These are phyloP conservation scores for Tricholoma hemisulphureum DNA, from an alignment of 768 basidiomycete genomes.

Conservation along the genomic window DNA sequence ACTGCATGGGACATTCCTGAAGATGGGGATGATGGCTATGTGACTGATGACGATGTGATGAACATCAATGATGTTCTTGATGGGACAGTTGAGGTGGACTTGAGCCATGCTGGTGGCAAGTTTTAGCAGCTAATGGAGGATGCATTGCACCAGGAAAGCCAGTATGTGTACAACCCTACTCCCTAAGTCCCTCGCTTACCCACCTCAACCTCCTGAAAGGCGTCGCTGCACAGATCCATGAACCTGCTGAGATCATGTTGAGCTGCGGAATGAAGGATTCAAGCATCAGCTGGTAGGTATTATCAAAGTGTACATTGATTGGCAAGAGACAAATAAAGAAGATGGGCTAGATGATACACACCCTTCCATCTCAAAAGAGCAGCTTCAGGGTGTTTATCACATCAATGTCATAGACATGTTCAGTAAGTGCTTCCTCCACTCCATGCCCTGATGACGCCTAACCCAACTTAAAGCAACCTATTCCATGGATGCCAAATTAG, in stretches of 20 bases:
- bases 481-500: neutral
- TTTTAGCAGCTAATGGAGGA: constrained; percentile 5
- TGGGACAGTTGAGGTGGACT: neutral
- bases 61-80: neutral
- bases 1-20: neutral
- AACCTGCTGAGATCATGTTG: neutral
- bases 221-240: neutral
- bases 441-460: too few relatives aligned
- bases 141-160: neutral
- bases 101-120: constrained; percentile 5
- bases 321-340: constrained; percentile 4
- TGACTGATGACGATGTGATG: neutral
- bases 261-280: neutral
- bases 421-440: neutral
- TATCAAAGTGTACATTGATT: constrained; percentile 9
- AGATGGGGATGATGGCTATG: neutral
- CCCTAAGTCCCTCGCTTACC: neutral
- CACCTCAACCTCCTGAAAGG: neutral
- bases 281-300: constrained; percentile 6
- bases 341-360: neutral
- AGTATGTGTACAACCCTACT: neutral
- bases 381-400: neutral
- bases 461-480: too few relatives aligned
- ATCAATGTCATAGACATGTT: constrained; percentile 3
- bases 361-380: too few relatives aligned